Conservation (phyloP, 2,329 filamentous ascomycete species). For the Alternaria brassicicola region DNA sequence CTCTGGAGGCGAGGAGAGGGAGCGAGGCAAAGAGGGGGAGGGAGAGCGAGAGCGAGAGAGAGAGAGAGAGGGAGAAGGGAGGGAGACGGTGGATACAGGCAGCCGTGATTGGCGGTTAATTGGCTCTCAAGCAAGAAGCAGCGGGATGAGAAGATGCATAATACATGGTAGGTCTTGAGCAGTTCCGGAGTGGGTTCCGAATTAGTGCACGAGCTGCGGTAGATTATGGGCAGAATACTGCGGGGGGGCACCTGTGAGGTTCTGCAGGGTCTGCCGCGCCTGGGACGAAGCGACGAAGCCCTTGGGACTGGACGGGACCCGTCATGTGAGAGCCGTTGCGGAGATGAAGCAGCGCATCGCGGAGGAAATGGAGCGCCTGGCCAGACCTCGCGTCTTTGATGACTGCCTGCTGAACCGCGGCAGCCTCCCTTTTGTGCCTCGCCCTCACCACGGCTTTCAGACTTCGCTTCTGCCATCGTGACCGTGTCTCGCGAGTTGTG, state of each 20-base stretch:
- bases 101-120: slow-evolving; percentile 32
- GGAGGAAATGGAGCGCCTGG: slow-evolving; percentile 13
- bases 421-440: neutral
- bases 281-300: slow-evolving; percentile 12
- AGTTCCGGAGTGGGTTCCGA: slow-evolving; percentile 25
- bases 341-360: slow-evolving; percentile 5
- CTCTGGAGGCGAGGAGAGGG: slow-evolving; percentile 8
- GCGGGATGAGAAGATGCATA: slow-evolving; percentile 25
- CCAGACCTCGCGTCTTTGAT: neutral
- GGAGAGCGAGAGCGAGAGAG: too few relatives aligned
- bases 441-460: slow-evolving; percentile 4
- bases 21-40: too few relatives aligned
- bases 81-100: slow-evolving; percentile 1
- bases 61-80: too few relatives aligned
- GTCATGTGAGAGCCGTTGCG: slow-evolving; percentile 11
- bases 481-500: slow-evolving; percentile 3
- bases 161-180: neutral
- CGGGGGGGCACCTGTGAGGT: slow-evolving; percentile 27
- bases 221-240: slow-evolving; percentile 15
- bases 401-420: neutral
- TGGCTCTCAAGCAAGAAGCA: slow-evolving; percentile 21
- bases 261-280: slow-evolving; percentile 29
- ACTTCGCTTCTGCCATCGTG: slow-evolving; percentile 10
- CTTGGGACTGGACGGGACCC: slow-evolving; percentile 7
- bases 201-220: neutral